A percentile compares a stretch with the other conserved stretches of the same genome.
Conservation (phyloP, 1,284 basidiomycete genomes). For the Volvariella surrecta region DNA sequence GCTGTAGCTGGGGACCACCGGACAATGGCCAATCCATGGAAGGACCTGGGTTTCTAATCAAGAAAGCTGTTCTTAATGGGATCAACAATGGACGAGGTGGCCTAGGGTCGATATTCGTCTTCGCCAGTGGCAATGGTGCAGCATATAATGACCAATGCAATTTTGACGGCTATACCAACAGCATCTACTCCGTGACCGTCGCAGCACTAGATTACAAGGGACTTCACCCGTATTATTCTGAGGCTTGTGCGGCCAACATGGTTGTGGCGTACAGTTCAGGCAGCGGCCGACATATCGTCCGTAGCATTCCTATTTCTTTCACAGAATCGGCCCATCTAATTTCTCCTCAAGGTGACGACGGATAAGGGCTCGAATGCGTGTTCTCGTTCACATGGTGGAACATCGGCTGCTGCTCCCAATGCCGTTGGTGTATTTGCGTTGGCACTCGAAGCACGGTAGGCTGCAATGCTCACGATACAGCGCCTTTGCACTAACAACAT, state of each 20-base stretch:
- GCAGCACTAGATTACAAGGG: constrained; percentile 91
- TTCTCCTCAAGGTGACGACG: constrained; percentile 71
- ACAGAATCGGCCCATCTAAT: no score
- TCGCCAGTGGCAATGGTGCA: constrained; percentile 97
- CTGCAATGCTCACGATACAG: constrained; percentile 7
- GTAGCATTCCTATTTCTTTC: constrained; percentile 22
- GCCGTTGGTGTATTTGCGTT: constrained; percentile 89
- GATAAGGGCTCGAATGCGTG: constrained; percentile 87
- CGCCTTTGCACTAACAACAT: constrained; percentile 4
- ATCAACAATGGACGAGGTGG: constrained; percentile 87
- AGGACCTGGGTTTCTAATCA: constrained; percentile 85
- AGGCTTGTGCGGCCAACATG: constrained; percentile 95
- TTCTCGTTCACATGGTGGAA: constrained; percentile 85
- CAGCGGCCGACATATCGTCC: constrained; percentile 85
- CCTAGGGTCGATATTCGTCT: constrained; percentile 93
- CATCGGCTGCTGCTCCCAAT: constrained; percentile 95
- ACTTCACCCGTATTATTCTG: constrained; percentile 94
- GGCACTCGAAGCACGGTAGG: constrained; percentile 76
- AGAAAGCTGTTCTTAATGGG: constrained; percentile 93
- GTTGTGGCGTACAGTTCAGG: constrained; percentile 95
- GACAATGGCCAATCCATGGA: constrained; percentile 97
- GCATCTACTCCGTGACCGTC: constrained; percentile 94
- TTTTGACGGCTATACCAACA: constrained; percentile 99
- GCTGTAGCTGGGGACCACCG: constrained; percentile 97
- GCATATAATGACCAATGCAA: constrained; percentile 94